These are phyloP conservation scores for Ceratocystis cubensis DNA, from an alignment of 2,329 filamentous ascomycete species.

Conservation along the genomic window DNA sequence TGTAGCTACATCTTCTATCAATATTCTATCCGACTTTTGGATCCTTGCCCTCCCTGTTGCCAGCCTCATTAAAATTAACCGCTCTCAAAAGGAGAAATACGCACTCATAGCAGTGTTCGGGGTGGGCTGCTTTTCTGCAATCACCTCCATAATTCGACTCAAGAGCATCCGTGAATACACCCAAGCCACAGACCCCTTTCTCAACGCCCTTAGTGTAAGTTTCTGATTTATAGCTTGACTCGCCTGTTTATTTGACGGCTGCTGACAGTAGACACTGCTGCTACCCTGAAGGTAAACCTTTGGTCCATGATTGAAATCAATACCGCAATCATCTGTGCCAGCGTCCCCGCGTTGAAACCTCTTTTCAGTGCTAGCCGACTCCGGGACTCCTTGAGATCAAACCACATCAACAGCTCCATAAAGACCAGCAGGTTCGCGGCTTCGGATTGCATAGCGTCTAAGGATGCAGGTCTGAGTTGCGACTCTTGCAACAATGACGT, in stretches of 20 bases:
- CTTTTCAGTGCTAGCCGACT: slow-evolving; percentile 31
- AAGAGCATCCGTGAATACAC: slow-evolving; percentile 32
- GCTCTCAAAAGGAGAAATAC: slow-evolving; percentile 37
- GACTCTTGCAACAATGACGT: slow-evolving; percentile 1
- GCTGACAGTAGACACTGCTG: neutral
- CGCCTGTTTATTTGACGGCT: slow-evolving; percentile 16
- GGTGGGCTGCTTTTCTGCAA: slow-evolving; percentile 29
- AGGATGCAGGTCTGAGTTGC: neutral
- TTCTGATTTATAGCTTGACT: slow-evolving; percentile 21
- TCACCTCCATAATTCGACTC: slow-evolving; percentile 31
- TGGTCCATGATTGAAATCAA: slow-evolving; percentile 40
- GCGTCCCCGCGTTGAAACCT: slow-evolving; percentile 38
- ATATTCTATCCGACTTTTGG: slow-evolving; percentile 37
- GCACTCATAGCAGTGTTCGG: slow-evolving; percentile 37
- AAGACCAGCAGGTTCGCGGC: neutral
- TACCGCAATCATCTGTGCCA: slow-evolving; percentile 38
- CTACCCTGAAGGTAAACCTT: slow-evolving; percentile 27
- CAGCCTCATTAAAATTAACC: slow-evolving; percentile 35
- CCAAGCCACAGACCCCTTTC: slow-evolving; percentile 29
- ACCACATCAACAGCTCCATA: neutral
- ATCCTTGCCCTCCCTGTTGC: slow-evolving; percentile 35
- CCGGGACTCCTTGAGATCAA: slow-evolving; percentile 5
- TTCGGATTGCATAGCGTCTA: neutral
- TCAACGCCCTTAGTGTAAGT: slow-evolving; percentile 23
- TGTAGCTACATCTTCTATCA: slow-evolving; percentile 32